Evolutionary conservation across 139 green algal species (phyloP).

Genomic region (Micractinium sp.): DNA sequence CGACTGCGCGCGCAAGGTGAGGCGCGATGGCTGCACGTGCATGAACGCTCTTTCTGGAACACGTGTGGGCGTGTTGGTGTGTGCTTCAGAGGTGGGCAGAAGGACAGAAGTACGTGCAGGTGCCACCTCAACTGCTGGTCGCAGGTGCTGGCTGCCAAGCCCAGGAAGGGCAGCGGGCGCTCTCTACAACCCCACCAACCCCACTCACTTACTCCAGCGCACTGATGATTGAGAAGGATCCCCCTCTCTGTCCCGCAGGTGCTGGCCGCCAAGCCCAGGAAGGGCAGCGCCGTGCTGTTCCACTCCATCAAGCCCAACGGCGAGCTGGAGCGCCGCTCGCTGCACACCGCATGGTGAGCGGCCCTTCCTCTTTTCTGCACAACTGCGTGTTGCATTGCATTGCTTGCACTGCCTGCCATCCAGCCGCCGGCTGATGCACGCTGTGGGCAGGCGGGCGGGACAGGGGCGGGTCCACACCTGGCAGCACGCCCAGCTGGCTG

Average conservation of each 20-base stretch:
- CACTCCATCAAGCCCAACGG: constrained; percentile 63
- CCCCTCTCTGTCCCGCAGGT: constrained; percentile 8
- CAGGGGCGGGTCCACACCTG: no score
- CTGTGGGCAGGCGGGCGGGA: no score
- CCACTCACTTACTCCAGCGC: constrained; percentile 56
- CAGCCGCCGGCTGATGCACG: no score
- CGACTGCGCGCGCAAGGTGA: constrained; percentile 57
- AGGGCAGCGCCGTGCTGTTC: constrained; percentile 64
- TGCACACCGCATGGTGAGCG: constrained; percentile 65
- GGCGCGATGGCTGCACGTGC: not conserved
- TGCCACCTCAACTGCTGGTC: no score
- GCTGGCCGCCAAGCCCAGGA: constrained; percentile 63
- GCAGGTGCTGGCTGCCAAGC: constrained; percentile 62
- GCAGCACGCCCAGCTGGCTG: not conserved
- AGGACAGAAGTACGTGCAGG: no score
- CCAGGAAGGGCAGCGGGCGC: constrained; percentile 59
- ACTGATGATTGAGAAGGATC: no score
- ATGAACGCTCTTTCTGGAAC: no score
- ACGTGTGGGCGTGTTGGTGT: no score
- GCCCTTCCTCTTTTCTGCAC: not conserved
- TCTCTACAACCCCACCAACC: constrained; percentile 65
- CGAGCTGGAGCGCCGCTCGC: constrained; percentile 54
- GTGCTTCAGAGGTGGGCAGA: no score
- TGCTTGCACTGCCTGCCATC: not conserved
- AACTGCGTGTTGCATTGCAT: not conserved